Evolutionary conservation across 306 rosid species (phyloP), one percentile per base, ranked within the genome.

Genomic region (Gastrolobium bilobum): DNA sequence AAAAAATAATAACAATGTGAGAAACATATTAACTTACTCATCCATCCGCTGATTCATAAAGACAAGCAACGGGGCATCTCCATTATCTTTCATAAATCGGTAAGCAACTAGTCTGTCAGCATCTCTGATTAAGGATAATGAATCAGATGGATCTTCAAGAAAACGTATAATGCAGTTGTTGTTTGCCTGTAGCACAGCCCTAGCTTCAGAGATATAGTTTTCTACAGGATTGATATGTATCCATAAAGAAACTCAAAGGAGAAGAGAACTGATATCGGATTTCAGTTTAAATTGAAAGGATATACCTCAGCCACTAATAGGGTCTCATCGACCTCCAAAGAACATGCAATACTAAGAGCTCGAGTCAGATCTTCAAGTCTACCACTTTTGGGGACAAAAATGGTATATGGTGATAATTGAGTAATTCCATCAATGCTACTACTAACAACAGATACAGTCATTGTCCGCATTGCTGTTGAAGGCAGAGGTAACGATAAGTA

Each of bases 401-500:
- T 61, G 50, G 97, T 95, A 74, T 84, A 80, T 47, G 93, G 88
- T 9, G 80, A 83, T 76, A 90, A 88, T 62, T 53, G 81, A 82
- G 87, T 70, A 75, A 11, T 83, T 69, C 96, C 97, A 85, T 84
- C 87, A 68, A 86, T 83, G 80, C 34, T 82, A 67, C 86, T 78
- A 75, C 74, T 86, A 75, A 91, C 83, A 82, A 95, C 96, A 76
- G 98, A 91, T 84, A 95, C 79, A 62, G 96, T 95, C 98, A 93
- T 90, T 31, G 94, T 87, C 65, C 98, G 89, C 90, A 85, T 90
- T 71, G 91, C 88, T 79, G 98, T 91, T 71, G 99, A 91, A 84
- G 98, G 99, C 60, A 95, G 82, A 65, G 99, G 99, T 68, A 95
- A 86, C 7, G 99, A 95, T 58, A 95, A 86, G 91, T 95, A 93